Base-by-base conservation (phyloP, 805 yeast genomes). In the Priceomyces haplophilus region DNA sequence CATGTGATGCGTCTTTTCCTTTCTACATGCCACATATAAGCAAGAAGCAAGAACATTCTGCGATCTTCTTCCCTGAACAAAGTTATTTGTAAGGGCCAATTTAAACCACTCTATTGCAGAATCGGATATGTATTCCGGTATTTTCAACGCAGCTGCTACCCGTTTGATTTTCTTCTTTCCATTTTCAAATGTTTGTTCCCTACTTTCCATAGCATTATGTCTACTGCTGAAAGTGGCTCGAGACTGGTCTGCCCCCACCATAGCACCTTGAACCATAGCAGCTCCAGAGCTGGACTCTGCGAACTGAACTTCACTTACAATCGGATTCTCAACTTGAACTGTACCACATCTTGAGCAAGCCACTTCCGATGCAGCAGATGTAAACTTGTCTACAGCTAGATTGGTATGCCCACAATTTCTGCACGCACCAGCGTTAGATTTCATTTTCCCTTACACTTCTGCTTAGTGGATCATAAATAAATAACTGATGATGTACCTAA, bases 41-140 rank as follows among this genome's bases (percentile, higher is more conserved):
- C 99, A 93, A 0, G 98, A 89, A 0, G 97, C 95, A 42, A 90
- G 82, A 3, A 93, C 98, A 58, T 91, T 90, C 59, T 90, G 97
- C 2, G 97, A 88, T 48, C 93, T 70, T 54, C 99, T 76, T n/a
- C 99, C 99, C 62, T 91, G 96, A 18, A 93, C 98, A 60, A 93
- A 93, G 59, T 89, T 90, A 50, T 84, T 78, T 2, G 88, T 77
- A 21, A 95, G 71, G 0, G 98, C 98, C 42, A 89, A 69, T 51
- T 82, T 82, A 64, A 88, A 95, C 91, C 96, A 88, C 45, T 85
- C 87, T 52, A 80, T 77, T 0, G 97, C 97, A 10, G 91, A 82
- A 45, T 87, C 96, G 2, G 89, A 77, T 10, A 91, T 82, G 59
- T 80, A 84, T 36, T 88, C 96, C 2, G 96, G 88, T 44, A 95